These are phyloP conservation scores for Hypoxylon lienhwacheense DNA, from an alignment of 495 filamentous ascomycete genomes.

Conservation along the genomic window DNA sequence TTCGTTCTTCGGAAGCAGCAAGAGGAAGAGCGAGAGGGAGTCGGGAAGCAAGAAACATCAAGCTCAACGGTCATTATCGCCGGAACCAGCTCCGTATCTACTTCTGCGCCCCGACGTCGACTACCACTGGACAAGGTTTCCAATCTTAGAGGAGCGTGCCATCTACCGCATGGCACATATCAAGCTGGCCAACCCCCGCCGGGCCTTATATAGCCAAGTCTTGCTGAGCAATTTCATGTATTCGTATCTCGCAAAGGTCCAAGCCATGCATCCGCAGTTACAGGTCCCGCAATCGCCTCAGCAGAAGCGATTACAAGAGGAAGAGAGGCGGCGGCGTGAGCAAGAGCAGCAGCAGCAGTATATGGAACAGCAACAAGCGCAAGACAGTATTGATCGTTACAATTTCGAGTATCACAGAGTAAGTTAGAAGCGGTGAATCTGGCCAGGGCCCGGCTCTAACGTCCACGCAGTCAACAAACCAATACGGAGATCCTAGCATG, in stretches of 20 bases:
- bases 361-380: slow-evolving; percentile 53
- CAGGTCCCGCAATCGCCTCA: slow-evolving; percentile 70
- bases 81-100: slow-evolving; percentile 71
- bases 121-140: slow-evolving; percentile 94
- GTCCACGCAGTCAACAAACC: slow-evolving; percentile 40
- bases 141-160: slow-evolving; percentile 91
- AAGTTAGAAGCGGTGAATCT: slow-evolving; percentile 26
- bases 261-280: slow-evolving; percentile 95
- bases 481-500: slow-evolving; percentile 49
- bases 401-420: slow-evolving; percentile 58
- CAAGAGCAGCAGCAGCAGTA: slow-evolving; percentile 63
- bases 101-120: slow-evolving; percentile 81
- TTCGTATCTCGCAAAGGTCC: slow-evolving; percentile 96
- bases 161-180: slow-evolving; percentile 99
- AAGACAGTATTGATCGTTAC: slow-evolving; percentile 48
- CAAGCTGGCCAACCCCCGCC: slow-evolving; percentile 94
- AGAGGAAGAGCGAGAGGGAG: slow-evolving; percentile 75
- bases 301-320: slow-evolving; percentile 62
- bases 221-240: slow-evolving; percentile 99
- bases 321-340: slow-evolving; percentile 62
- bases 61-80: slow-evolving; percentile 72
- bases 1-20: slow-evolving; percentile 82
- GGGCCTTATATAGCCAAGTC: slow-evolving; percentile 91
- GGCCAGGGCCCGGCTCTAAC: slow-evolving; percentile 21
- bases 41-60: slow-evolving; percentile 70